A percentile compares a stretch with the other conserved stretches of the same genome.
These are phyloP conservation scores for Fusarium sp. DNA, from an alignment of 2,329 filamentous ascomycete species.

Conservation along the genomic window DNA sequence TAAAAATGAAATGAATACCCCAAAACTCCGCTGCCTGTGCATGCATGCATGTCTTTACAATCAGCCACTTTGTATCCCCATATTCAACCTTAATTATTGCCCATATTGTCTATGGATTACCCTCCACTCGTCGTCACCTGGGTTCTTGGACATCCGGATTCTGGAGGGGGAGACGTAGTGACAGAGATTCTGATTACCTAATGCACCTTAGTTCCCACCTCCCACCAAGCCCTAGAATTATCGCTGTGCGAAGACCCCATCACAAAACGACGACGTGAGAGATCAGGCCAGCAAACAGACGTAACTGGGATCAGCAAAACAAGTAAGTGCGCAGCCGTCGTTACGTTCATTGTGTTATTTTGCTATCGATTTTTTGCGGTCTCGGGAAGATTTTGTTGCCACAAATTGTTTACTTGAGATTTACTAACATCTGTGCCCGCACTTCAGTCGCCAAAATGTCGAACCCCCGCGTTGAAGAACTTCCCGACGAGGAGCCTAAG, in stretches of 20 bases:
- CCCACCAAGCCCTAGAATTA: conserved; percentile 57
- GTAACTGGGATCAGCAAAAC: conserved; percentile 46
- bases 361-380: conserved; percentile 24
- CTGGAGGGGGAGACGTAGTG: conserved; percentile 14
- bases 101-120: not conserved
- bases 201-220: conserved; percentile 49
- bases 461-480: conserved; percentile 97
- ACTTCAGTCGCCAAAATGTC: conserved; percentile 74
- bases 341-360: conserved; percentile 14
- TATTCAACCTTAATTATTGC: conserved; percentile 6
- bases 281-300: conserved; percentile 45
- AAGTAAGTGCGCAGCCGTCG: conserved; percentile 45
- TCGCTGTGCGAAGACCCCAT: conserved; percentile 49
- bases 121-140: conserved; percentile 7
- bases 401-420: conserved; percentile 30
- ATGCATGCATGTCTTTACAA: not conserved
- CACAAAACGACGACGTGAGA: conserved; percentile 51
- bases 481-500: conserved; percentile 88
- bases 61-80: not conserved
- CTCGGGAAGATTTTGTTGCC: conserved; percentile 24
- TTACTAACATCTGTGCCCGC: conserved; percentile 42
- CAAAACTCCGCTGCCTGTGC: conserved; percentile 7
- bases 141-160: not conserved
- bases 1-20: conserved; percentile 43
- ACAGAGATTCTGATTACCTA: conserved; percentile 49